Conservation (phyloP, 805 yeast species). For the Myxozyma geophila region DNA sequence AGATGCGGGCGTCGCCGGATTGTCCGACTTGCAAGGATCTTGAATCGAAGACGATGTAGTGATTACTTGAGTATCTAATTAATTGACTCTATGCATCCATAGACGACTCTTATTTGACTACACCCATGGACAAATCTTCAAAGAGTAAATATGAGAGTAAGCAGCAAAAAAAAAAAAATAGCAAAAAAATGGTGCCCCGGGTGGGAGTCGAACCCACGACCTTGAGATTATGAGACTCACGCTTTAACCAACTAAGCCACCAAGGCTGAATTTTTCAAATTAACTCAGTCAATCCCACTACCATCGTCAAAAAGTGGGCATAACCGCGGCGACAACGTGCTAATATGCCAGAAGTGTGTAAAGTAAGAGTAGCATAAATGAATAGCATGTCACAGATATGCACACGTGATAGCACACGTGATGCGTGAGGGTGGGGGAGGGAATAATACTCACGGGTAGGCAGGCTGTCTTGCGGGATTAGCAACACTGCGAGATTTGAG, state of each 20-base stretch:
- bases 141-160: neutral
- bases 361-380: no score
- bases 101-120: neutral
- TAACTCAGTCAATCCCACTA: neutral
- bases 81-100: no score
- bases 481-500: no score
- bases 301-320: neutral
- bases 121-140: neutral
- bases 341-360: no score
- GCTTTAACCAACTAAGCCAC: slow-evolving; percentile 40
- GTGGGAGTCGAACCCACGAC: slow-evolving; percentile 44
- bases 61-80: neutral
- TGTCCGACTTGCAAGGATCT: slow-evolving; percentile 28
- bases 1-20: slow-evolving; percentile 13
- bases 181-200: slow-evolving; percentile 40
- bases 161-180: neutral
- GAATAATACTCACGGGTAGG: no score
- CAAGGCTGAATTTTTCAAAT: slow-evolving; percentile 22
- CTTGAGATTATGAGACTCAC: slow-evolving; percentile 40
- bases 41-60: slow-evolving; percentile 7
- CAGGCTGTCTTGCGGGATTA: no score
- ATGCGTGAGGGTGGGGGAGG: no score
- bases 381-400: no score
- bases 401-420: no score
- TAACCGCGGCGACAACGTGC: no score